Base-by-base conservation (phyloP, 208 protist genomes). In the Leishmania gerbilli region DNA sequence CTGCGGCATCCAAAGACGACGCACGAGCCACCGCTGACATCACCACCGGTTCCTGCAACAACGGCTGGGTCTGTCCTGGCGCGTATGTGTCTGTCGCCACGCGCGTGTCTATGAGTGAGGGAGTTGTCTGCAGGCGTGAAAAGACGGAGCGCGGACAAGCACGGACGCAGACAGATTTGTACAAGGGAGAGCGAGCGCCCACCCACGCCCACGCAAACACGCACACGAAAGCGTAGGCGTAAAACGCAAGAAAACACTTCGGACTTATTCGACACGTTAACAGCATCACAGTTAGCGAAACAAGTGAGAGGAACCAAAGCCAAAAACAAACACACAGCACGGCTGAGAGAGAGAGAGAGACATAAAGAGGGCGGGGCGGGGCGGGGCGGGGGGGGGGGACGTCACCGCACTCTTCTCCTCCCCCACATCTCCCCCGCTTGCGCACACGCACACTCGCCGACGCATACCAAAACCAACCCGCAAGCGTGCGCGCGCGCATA, bases 201-300 rank as follows among this genome's bases (percentile, higher is more conserved):
- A 21, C 17, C 58, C 24, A 24, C 58, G 27, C 9, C 11, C 9
- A 37, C 34, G 34, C 67, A 40, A 21, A 37, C 72, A 62, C 72
- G 17, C 72, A 47, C 34, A 45, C 34, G 11, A 42, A 75, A 27
- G 40, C 68, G 5, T 34, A 74, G 19, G 45, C 0, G 24, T 19
- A 19, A 24, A 27, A 60, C 3, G 17, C 8, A 27, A 76, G 6
- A 67, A 51, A 51, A 34, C 8, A 37, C 74, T 67, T 65, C 8
- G 13, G 17, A 47, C 17, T 76, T 76, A 76, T 76, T 76, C 72
- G 31, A 31, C 53, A 76, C 24, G n/a, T 74, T 74, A 74, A 74
- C 5, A 27, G 27, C 49, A 51, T 53, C 69, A 51, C n/a, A 51
- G 21, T 74, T 74, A 74, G 45, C 45, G 27, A 74, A 74, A 21